A percentile compares a stretch with the other conserved stretches of the same genome.
These are phyloP conservation scores for Colletotrichum eremochloae DNA, from an alignment of 2,329 filamentous ascomycete species.

Conservation along the genomic window DNA sequence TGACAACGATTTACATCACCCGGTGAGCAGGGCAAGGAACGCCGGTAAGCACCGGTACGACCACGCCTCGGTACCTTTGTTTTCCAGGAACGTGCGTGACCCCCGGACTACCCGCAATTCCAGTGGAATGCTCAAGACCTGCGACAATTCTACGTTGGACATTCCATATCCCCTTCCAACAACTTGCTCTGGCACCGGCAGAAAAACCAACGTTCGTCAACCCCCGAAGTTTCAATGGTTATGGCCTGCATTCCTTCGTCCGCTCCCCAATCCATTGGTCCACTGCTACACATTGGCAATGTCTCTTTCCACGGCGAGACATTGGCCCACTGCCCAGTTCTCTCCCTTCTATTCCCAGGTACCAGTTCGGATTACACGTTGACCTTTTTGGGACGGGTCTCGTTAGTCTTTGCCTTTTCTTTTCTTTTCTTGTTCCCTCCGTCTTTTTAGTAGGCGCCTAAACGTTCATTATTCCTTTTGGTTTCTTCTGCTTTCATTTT, in stretches of 20 bases:
- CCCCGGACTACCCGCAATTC: conserved; percentile 25
- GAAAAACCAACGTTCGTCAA: not conserved
- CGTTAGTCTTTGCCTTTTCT: conserved; percentile 17
- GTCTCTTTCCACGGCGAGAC: conserved; percentile 34
- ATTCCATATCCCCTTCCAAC: conserved; percentile 7
- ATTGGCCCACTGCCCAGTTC: conserved; percentile 27
- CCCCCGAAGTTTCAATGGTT: not conserved
- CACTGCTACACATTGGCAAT: conserved; percentile 14
- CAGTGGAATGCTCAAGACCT: conserved; percentile 1
- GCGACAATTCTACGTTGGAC: not conserved
- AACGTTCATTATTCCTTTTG: conserved; percentile 14
- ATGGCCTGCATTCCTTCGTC: not conserved
- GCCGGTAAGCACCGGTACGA: conserved; percentile 24
- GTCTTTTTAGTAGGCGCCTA: not conserved
- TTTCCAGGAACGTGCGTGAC: conserved; percentile 1
- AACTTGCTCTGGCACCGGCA: not conserved
- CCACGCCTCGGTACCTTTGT: conserved; percentile 20
- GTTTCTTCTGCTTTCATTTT: conserved; percentile 23
- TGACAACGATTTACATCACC: conserved; percentile 27
- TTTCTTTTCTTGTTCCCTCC: conserved; percentile 6
- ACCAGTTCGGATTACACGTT: conserved; percentile 8
- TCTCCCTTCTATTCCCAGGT: not conserved
- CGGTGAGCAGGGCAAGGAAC: conserved; percentile 33
- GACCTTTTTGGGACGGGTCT: conserved; percentile 8
- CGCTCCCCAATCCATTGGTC: not conserved